A percentile compares a stretch with the other conserved stretches of the same genome.
Evolutionary conservation across 768 basidiomycete genomes (phyloP).

Genomic region (Pleurotus tuoliensis): DNA sequence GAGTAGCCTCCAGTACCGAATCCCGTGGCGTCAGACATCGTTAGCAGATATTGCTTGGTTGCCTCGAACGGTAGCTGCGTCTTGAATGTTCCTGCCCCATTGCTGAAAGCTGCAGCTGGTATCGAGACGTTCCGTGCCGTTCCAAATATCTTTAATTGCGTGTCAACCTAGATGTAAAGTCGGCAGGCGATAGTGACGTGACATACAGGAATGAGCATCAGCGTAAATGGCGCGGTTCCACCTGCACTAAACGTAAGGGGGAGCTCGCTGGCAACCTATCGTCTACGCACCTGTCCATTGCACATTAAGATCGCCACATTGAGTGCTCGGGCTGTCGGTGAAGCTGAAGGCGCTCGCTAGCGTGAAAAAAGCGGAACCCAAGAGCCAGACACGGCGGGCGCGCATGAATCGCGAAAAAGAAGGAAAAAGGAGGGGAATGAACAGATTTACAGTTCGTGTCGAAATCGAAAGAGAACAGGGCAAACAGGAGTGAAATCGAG

Average conservation of each 20-base stretch:
- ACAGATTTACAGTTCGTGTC: conserved; percentile 1
- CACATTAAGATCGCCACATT: conserved; percentile 61
- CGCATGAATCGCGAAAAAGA: conserved; percentile 14
- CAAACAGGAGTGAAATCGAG: background rate
- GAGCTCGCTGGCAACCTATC: background rate
- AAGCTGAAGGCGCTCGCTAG: conserved; percentile 43
- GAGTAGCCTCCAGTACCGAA: conserved; percentile 65
- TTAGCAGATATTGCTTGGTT: conserved; percentile 41
- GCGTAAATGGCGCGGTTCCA: conserved; percentile 51
- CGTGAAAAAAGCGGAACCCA: background rate
- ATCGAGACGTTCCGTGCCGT: conserved; percentile 51
- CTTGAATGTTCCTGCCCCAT: conserved; percentile 51
- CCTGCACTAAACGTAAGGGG: conserved; percentile 31
- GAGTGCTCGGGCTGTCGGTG: conserved; percentile 36
- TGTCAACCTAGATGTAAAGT: conserved; percentile 7
- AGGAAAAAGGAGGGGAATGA: conserved; percentile 7
- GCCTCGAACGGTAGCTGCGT: conserved; percentile 39
- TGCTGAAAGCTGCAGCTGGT: conserved; percentile 48
- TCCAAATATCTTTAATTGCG: conserved; percentile 41
- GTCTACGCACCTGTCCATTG: conserved; percentile 55
- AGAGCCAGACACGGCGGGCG: conserved; percentile 9
- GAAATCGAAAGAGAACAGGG: background rate
- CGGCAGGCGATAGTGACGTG: background rate
- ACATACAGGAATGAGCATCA: conserved; percentile 51
- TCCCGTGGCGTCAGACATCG: conserved; percentile 72